Evolutionary conservation across 2,329 filamentous ascomycete genomes (phyloP).

Genomic region (Cytospora schulzeri): DNA sequence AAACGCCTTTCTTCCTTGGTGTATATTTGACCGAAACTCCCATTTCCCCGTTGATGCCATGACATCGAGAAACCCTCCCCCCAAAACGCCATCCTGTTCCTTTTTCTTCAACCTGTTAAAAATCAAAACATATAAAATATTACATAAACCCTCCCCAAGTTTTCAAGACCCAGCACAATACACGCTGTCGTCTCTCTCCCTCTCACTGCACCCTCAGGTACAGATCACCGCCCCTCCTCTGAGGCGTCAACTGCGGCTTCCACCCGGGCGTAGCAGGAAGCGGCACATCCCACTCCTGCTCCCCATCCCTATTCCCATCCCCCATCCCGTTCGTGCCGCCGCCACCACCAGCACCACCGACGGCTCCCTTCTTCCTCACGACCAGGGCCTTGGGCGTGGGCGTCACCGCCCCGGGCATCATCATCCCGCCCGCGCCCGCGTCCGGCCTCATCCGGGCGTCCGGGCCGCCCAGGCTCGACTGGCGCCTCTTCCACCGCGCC

Average conservation of each 20-base stretch:
- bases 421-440: neutral
- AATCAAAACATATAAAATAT: neutral
- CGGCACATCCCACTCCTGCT: constrained; percentile 24
- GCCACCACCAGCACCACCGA: no score
- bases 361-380: neutral
- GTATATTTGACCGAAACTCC: neutral
- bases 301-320: neutral
- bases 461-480: constrained; percentile 8
- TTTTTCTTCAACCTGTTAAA: neutral
- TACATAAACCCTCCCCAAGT: neutral
- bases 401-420: neutral
- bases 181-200: no score
- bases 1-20: neutral
- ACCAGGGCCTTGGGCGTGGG: neutral
- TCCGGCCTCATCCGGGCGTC: constrained; percentile 29
- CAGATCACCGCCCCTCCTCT: constrained; percentile 65
- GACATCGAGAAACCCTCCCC: neutral
- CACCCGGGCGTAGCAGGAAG: constrained; percentile 57
- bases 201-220: constrained; percentile 57
- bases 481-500: constrained; percentile 32
- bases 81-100: neutral
- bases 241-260: constrained; percentile 68
- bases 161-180: neutral
- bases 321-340: no score
- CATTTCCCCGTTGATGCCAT: neutral